phyloP scores from a whole-genome alignment of 345 rosid genomes.

The Populus pruinosa region DNA sequence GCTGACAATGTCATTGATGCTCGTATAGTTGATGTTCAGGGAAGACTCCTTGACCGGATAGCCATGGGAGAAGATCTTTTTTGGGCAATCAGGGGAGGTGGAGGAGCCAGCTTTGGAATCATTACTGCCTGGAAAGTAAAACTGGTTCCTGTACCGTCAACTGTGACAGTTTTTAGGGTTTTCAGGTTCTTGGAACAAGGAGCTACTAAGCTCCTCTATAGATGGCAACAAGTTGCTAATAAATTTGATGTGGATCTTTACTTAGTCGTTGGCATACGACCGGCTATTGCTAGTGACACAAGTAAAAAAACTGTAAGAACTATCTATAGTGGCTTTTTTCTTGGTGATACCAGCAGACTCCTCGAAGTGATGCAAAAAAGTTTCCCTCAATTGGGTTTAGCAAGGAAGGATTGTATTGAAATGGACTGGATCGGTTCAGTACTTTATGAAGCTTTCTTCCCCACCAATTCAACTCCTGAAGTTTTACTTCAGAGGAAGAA shows the following conservation, averaged over 20 bases:
- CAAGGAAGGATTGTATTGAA: conserved; percentile 28
- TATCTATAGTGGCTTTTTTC: conserved; percentile 21
- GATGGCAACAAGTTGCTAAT: conserved; percentile 16
- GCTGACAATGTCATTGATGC: conserved; percentile 21
- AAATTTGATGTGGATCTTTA: conserved; percentile 15
- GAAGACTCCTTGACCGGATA: conserved; percentile 6
- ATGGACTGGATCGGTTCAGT: conserved; percentile 34
- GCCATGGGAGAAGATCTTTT: conserved; percentile 18
- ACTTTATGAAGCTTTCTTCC: conserved; percentile 21
- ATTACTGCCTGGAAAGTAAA: conserved; percentile 19
- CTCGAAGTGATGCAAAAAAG: conserved; percentile 20
- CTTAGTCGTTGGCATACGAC: not conserved
- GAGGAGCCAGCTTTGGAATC: conserved; percentile 19
- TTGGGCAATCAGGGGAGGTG: conserved; percentile 26
- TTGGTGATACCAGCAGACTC: conserved; percentile 23
- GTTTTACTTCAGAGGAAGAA: conserved; percentile 29
- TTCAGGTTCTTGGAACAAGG: conserved; percentile 12
- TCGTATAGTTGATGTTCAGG: conserved; percentile 11
- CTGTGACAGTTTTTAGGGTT: conserved; percentile 18
- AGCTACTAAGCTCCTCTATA: conserved; percentile 3
- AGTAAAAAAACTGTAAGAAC: conserved; percentile 12
- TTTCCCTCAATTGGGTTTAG: conserved; percentile 38
- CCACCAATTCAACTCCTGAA: conserved; percentile 20
- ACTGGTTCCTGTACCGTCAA: conserved; percentile 17
- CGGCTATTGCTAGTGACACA: not conserved